phyloP scores from a whole-genome alignment of 2,329 filamentous ascomycete species.

The Cylindrodendrum hubeiense region DNA sequence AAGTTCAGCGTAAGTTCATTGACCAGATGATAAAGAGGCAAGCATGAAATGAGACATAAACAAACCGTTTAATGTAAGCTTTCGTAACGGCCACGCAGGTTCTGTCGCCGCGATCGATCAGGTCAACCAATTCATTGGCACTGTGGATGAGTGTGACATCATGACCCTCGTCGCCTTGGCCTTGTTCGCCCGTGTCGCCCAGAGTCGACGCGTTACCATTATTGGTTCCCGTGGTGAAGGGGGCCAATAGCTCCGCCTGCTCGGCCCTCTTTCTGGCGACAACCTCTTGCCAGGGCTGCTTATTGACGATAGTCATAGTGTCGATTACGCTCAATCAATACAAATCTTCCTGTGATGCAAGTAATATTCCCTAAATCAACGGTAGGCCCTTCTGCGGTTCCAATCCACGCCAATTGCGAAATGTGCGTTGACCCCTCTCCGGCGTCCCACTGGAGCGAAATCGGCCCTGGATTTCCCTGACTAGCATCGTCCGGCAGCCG shows the following conservation, averaged over 20 bases:
- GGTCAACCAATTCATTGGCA: not conserved
- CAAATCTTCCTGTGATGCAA: not conserved
- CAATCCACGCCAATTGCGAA: not conserved
- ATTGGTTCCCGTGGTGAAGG: not conserved
- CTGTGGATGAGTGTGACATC: not conserved
- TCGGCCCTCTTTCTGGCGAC: constrained; percentile 12
- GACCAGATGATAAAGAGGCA: too few species aligned
- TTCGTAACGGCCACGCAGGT: constrained; percentile 13
- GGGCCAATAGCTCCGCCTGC: not conserved
- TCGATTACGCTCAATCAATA: not conserved
- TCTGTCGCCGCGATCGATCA: not conserved
- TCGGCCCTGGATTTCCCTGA: not conserved
- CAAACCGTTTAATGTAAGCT: constrained; percentile 21
- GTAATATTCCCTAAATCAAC: not conserved
- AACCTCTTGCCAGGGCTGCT: constrained; percentile 16
- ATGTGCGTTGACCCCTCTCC: not conserved
- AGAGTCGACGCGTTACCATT: not conserved
- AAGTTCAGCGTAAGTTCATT: not conserved
- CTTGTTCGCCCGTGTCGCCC: too few species aligned
- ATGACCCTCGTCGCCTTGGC: not conserved
- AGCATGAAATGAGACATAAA: not conserved
- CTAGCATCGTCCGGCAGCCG: not conserved
- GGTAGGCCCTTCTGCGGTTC: not conserved
- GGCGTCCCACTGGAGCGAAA: not conserved
- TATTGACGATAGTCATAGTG: constrained; percentile 12